Conservation (phyloP, 768 basidiomycete species). For the Leccinum truebloodii region DNA sequence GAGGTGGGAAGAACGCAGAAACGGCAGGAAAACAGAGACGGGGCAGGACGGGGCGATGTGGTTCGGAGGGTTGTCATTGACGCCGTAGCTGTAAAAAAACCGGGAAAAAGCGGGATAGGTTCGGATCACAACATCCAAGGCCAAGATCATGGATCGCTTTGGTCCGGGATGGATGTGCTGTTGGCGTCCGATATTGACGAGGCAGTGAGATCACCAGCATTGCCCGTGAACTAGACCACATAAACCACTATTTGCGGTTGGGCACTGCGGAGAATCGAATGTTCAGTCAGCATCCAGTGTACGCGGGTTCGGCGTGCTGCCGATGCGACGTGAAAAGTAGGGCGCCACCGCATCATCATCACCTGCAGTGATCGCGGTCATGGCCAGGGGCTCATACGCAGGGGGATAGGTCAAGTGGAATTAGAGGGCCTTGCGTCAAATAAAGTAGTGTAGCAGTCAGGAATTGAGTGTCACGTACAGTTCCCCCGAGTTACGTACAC, state of each 20-base stretch:
- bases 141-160: not conserved
- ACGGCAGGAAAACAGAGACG: not conserved
- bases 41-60: constrained; percentile 1
- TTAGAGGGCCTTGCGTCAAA: not conserved
- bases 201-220: constrained; percentile 13
- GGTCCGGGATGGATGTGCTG: constrained; percentile 11
- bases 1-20: constrained; percentile 1
- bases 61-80: not conserved
- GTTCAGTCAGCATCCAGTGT: not conserved
- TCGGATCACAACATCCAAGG: constrained; percentile 24
- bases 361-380: constrained; percentile 13
- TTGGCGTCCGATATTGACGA: constrained; percentile 17
- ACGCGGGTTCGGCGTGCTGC: not conserved
- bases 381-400: not conserved
- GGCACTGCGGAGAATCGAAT: constrained; percentile 15
- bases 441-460: constrained; percentile 1
- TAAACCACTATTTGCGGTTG: not conserved
- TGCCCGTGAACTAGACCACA: not conserved
- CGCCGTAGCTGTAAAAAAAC: not conserved
- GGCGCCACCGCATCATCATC: constrained; percentile 3
- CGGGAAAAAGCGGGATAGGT: constrained; percentile 18
- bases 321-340: not conserved
- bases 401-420: not conserved
- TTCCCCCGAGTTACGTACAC: constrained; percentile 19
- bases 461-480: constrained; percentile 7